Evolutionary conservation across 2,329 filamentous ascomycete species (phyloP).

Genomic region (Xylaria sp.): DNA sequence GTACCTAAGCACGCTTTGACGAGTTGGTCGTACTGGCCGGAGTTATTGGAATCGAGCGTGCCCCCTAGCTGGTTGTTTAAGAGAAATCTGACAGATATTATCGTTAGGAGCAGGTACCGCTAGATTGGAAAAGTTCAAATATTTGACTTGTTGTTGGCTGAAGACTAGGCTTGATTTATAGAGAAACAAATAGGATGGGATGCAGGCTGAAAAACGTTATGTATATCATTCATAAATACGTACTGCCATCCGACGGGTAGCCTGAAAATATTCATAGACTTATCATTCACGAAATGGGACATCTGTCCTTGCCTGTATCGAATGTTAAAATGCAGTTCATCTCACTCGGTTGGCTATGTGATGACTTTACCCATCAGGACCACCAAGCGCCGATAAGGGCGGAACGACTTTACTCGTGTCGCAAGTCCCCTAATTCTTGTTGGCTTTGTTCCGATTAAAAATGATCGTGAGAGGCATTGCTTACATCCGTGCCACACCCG

Average conservation of each 20-base stretch:
- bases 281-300: conserved; percentile 64
- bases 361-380: conserved; percentile 38
- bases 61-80: conserved; percentile 57
- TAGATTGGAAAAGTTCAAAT: not conserved
- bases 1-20: conserved; percentile 61
- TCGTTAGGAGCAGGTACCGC: not conserved
- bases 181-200: not conserved
- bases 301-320: conserved; percentile 58
- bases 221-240: not conserved
- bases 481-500: conserved; percentile 39
- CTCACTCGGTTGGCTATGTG: not conserved
- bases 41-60: conserved; percentile 55
- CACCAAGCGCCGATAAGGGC: conserved; percentile 33
- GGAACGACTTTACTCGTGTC: conserved; percentile 25
- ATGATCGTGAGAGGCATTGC: not conserved
- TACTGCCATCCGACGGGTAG: conserved; percentile 63
- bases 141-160: not conserved
- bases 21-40: conserved; percentile 60
- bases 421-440: conserved; percentile 37
- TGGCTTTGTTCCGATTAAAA: not conserved
- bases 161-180: not conserved
- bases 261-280: conserved; percentile 65
- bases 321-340: conserved; percentile 1
- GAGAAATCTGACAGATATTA: conserved; percentile 46
- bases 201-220: not conserved